These are phyloP conservation scores for Trichoderma sp. DNA, from an alignment of 2,329 filamentous ascomycete species.

Conservation along the genomic window DNA sequence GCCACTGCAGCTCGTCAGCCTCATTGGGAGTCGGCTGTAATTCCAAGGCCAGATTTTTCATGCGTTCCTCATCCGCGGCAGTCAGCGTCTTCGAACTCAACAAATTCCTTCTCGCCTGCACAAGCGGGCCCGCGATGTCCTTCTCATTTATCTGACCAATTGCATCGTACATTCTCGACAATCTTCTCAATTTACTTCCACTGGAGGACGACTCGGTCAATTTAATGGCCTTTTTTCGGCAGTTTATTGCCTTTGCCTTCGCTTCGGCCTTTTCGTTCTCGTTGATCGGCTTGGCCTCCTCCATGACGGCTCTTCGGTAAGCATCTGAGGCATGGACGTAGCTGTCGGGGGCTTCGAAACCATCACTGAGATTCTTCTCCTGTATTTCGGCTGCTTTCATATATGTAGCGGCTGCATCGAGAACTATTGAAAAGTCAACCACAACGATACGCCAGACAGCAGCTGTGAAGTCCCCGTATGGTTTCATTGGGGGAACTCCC, in stretches of 20 bases:
- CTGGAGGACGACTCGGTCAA: slow-evolving; percentile 77
- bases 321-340: slow-evolving; percentile 91
- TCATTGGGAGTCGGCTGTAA: background rate
- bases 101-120: background rate
- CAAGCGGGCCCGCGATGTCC: background rate
- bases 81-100: background rate
- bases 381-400: slow-evolving; percentile 84
- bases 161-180: slow-evolving; percentile 81
- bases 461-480: background rate
- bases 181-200: slow-evolving; percentile 87
- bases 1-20: background rate
- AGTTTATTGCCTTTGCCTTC: slow-evolving; percentile 60
- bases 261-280: slow-evolving; percentile 65
- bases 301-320: slow-evolving; percentile 65
- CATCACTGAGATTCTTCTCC: slow-evolving; percentile 74
- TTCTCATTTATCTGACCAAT: slow-evolving; percentile 76
- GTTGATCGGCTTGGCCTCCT: background rate
- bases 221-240: slow-evolving; percentile 63
- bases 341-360: slow-evolving; percentile 83
- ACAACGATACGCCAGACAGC: background rate
- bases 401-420: slow-evolving; percentile 83
- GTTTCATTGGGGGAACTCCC: background rate
- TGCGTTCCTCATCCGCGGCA: background rate
- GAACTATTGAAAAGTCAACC: slow-evolving; percentile 50
- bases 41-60: accelerated